A percentile compares a stretch with the other conserved stretches of the same genome.
Evolutionary conservation across 495 filamentous ascomycete genomes (phyloP).

Genomic region (Aspergillus saccharolyticus): DNA sequence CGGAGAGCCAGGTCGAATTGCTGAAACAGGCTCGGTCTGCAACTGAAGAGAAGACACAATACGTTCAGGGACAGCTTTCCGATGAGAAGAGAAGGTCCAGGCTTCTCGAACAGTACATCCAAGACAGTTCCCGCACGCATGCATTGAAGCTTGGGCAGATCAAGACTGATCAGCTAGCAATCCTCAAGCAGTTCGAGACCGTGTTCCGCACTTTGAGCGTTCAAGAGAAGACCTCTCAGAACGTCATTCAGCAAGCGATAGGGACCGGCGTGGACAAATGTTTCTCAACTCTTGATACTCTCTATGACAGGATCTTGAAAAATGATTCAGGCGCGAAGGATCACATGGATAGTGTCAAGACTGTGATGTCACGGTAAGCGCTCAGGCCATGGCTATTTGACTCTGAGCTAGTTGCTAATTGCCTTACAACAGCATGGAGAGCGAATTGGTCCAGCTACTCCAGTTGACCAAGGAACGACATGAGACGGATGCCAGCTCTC

Average conservation of each 20-base stretch:
- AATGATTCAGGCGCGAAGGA: slow-evolving; percentile 19
- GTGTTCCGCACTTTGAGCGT: slow-evolving; percentile 13
- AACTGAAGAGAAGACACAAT: slow-evolving; percentile 14
- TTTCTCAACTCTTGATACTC: slow-evolving; percentile 3
- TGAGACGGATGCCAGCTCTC: neutral
- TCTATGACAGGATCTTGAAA: slow-evolving; percentile 17
- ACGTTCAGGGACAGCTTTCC: slow-evolving; percentile 17
- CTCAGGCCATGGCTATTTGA: neutral
- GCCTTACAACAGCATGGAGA: neutral
- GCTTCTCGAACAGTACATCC: slow-evolving; percentile 32
- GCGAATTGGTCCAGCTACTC: slow-evolving; percentile 8
- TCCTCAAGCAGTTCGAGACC: slow-evolving; percentile 19
- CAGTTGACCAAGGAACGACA: neutral
- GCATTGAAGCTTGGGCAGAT: slow-evolving; percentile 21
- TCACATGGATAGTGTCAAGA: slow-evolving; percentile 15
- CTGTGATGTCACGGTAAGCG: slow-evolving; percentile 23
- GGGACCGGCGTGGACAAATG: slow-evolving; percentile 16
- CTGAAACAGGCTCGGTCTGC: slow-evolving; percentile 21
- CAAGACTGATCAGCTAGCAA: slow-evolving; percentile 23
- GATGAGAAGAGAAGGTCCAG: slow-evolving; percentile 27
- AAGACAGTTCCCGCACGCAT: slow-evolving; percentile 25
- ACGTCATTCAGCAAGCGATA: slow-evolving; percentile 12
- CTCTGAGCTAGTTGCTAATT: neutral
- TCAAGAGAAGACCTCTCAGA: slow-evolving; percentile 12
- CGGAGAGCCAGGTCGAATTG: slow-evolving; percentile 9